phyloP scores from a whole-genome alignment of 306 rosid species.

The Spatholobus suberectus region DNA sequence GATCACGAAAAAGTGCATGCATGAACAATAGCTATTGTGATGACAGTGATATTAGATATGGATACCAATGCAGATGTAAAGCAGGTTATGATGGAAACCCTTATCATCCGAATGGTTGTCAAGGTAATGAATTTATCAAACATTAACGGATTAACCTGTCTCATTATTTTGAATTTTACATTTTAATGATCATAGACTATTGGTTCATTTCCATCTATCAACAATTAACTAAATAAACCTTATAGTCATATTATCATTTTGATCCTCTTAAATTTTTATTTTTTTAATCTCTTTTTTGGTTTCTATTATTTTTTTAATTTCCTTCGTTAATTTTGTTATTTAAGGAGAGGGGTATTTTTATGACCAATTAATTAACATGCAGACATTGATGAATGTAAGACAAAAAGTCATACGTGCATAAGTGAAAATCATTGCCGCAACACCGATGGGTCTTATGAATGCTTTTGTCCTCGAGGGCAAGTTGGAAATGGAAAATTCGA shows the following conservation, averaged over 20 bases:
- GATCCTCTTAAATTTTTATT: too few relatives aligned
- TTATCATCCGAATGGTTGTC: background rate
- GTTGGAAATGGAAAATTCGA: background rate
- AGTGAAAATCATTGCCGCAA: background rate
- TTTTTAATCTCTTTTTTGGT: too few relatives aligned
- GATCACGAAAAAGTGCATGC: background rate
- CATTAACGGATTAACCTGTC: background rate
- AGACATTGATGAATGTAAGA: constrained; percentile 24
- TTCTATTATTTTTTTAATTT: too few relatives aligned
- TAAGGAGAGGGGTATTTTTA: background rate
- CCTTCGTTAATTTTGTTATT: background rate
- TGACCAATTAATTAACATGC: background rate
- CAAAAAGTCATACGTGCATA: background rate
- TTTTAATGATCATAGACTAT: background rate
- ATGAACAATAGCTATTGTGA: background rate
- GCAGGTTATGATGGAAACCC: background rate
- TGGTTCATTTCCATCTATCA: too few relatives aligned
- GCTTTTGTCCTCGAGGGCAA: background rate
- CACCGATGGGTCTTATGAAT: background rate
- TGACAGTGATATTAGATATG: background rate
- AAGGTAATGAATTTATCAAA: background rate
- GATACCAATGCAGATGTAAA: constrained; percentile 23
- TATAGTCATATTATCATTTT: too few relatives aligned
- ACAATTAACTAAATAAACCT: too few relatives aligned
- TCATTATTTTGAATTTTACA: background rate